Evolutionary conservation across 106 monocot genomes (phyloP), one percentile per base, ranked within the genome.

Genomic region (Alisma plantagoaquatica): DNA sequence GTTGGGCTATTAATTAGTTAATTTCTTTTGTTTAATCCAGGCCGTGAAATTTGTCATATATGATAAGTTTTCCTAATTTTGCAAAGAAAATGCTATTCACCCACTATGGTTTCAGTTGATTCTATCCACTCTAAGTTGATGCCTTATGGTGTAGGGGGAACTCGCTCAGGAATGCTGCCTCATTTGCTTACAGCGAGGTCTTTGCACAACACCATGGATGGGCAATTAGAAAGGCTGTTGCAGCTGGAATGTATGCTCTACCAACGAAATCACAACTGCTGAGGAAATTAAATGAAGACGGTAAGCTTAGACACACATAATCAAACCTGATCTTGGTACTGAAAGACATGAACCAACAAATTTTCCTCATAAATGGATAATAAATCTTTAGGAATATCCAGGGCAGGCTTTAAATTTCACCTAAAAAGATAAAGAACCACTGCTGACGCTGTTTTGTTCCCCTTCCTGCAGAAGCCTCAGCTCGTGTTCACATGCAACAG

Each of bases 201-300:
- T 88, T 96, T 66, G 81, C 88, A 45, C 88, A 81, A 41, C 84
- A 96, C 57, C 94, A 96, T 76, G 81, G 81, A 41, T 78, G 81
- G 94, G 75, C 63, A 33, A 78, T 96, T 23, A 75, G 77, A 50
- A 84, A 81, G 62, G 88, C 84, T 33, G 94, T 96, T 59, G 69
- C 69, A 35, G 75, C 77, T 2, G 88, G 84, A 32, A 75, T 88
- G 70, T 81, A 87, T 65, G 62, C 73, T 1, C 78, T 96, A 61
- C 88, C 88, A 33, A 63, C 88, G 44, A 88, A 65, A 54, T 61
- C 81, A 22, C 88, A 89, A 50, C 81, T 96, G 35, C 56, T 96
- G 63, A 75, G 58, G 67, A 88, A 77, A 52, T 43, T 94, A 22
- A 88, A 96, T 63, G 94, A 88, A 73, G 81, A 96, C 63, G 88